Conservation (phyloP, 495 filamentous ascomycete genomes). For the Viridothelium virens region DNA sequence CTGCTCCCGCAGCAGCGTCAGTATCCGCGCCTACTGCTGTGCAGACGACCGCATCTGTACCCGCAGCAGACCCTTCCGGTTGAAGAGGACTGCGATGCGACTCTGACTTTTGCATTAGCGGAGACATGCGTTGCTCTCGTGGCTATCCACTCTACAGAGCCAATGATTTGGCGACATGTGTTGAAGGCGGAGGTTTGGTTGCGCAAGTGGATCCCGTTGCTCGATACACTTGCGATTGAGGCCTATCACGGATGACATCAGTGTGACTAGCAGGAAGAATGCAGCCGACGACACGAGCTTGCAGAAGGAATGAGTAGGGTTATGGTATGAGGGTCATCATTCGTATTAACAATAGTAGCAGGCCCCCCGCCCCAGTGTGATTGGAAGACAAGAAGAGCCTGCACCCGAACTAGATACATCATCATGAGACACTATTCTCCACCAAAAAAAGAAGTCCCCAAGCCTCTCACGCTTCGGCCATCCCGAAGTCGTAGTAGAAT, state of each 20-base stretch:
- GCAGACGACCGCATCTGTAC: neutral
- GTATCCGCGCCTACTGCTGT: neutral
- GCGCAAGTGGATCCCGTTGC: neutral
- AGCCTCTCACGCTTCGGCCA: neutral
- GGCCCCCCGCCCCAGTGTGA: neutral
- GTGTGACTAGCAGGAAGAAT: neutral
- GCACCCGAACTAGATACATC: conserved; percentile 8
- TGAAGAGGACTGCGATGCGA: neutral
- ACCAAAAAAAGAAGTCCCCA: neutral
- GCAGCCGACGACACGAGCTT: neutral
- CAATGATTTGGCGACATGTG: neutral
- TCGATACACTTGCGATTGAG: neutral
- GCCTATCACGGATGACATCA: neutral
- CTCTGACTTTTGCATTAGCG: neutral
- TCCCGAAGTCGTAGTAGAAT: conserved; percentile 6
- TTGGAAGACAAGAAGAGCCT: neutral
- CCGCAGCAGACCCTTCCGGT: neutral
- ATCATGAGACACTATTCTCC: neutral
- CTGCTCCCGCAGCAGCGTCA: neutral
- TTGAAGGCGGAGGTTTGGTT: neutral
- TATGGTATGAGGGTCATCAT: neutral
- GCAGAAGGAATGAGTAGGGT: neutral
- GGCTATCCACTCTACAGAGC: neutral
- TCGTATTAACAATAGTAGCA: neutral
- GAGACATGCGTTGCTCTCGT: neutral